phyloP scores from a whole-genome alignment of 345 rosid species.

The Lagerstroemia speciosa region DNA sequence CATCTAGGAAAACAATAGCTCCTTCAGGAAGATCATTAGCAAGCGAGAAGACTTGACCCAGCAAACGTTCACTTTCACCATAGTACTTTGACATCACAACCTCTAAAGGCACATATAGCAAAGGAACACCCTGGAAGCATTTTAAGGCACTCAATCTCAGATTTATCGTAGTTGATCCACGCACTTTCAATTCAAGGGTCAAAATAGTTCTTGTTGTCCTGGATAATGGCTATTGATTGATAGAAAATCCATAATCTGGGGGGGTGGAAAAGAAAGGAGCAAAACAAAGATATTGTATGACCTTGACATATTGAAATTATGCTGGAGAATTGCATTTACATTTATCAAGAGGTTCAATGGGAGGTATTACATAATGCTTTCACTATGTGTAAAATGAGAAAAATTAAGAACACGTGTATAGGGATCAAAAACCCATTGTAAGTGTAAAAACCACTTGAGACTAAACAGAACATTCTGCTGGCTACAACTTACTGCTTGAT shows the following conservation, averaged over 20 bases:
- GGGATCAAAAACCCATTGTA: no score
- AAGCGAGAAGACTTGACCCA: constrained; percentile 81
- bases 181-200: background rate
- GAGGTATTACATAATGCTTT: no score
- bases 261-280: background rate
- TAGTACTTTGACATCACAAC: constrained; percentile 82
- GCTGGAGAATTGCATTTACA: background rate
- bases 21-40: constrained; percentile 82
- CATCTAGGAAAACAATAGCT: constrained; percentile 81
- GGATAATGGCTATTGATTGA: background rate
- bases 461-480: background rate
- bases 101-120: constrained; percentile 86
- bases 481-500: constrained; percentile 62
- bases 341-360: background rate
- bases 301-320: background rate
- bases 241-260: background rate
- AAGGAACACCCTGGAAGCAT: constrained; percentile 58
- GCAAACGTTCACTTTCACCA: constrained; percentile 79
- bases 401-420: no score
- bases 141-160: background rate
- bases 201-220: background rate
- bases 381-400: no score
- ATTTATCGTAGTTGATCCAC: background rate
- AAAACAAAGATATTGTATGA: background rate
- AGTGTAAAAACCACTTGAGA: background rate